Conservation (phyloP, 805 yeast species). For the Kregervanrija fluxuum region DNA sequence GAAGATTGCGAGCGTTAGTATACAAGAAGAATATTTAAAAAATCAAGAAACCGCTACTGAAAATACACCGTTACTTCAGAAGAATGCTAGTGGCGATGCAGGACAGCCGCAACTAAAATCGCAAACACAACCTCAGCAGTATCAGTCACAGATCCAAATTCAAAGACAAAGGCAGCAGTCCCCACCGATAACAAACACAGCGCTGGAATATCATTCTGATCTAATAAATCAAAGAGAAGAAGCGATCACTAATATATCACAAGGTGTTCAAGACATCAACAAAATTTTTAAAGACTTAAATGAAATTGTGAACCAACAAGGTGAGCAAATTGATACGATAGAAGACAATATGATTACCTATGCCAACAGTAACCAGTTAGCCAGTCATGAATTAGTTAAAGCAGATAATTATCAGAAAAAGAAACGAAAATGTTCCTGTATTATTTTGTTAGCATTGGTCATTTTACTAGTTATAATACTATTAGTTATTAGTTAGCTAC, state of each 20-base stretch:
- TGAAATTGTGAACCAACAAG: slow-evolving; percentile 74
- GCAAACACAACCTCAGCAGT: slow-evolving; percentile 18
- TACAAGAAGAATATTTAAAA: slow-evolving; percentile 23
- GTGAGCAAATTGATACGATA: slow-evolving; percentile 73
- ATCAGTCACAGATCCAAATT: slow-evolving; percentile 25
- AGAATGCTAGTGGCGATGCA: neutral
- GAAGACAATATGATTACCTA: slow-evolving; percentile 69
- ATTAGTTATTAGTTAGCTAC: slow-evolving; percentile 38
- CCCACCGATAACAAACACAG: slow-evolving; percentile 26
- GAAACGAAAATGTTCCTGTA: slow-evolving; percentile 68
- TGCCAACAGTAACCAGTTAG: slow-evolving; percentile 59
- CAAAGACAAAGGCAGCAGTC: slow-evolving; percentile 28
- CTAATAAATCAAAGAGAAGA: slow-evolving; percentile 66
- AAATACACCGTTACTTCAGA: slow-evolving; percentile 1
- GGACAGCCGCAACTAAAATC: slow-evolving; percentile 8
- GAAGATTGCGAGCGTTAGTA: slow-evolving; percentile 33
- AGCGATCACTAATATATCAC: slow-evolving; percentile 64
- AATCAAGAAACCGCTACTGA: slow-evolving; percentile 6
- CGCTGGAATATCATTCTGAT: slow-evolving; percentile 55
- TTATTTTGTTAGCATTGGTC: slow-evolving; percentile 50
- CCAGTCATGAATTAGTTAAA: slow-evolving; percentile 59
- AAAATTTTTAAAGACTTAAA: slow-evolving; percentile 79
- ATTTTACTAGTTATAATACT: slow-evolving; percentile 54
- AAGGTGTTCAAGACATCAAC: slow-evolving; percentile 79
- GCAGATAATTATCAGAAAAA: slow-evolving; percentile 71